These are phyloP conservation scores for Hygrophila difformis DNA, from an alignment of 257 asterid species.

Conservation along the genomic window DNA sequence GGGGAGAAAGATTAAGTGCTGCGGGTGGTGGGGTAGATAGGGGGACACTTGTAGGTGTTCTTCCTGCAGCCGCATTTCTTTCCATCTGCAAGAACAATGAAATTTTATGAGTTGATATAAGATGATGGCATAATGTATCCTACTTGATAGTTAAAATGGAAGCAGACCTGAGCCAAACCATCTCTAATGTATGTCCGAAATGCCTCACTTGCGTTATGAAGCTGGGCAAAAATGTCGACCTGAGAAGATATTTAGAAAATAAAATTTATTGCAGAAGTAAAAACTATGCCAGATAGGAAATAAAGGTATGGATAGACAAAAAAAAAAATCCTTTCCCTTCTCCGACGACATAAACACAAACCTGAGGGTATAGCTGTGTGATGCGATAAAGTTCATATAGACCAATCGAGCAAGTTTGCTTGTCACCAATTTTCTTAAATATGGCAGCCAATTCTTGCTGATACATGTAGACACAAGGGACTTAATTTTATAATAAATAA, in stretches of 20 bases:
- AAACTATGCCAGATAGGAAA: no score
- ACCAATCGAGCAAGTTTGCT: constrained; percentile 97
- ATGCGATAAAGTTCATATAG: constrained; percentile 91
- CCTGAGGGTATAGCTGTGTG: constrained; percentile 96
- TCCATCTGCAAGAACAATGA: constrained; percentile 73
- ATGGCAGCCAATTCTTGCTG: constrained; percentile 99
- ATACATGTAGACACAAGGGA: constrained; percentile 16
- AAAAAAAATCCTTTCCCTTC: no score
- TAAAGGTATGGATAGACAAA: no score
- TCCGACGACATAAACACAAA: no score
- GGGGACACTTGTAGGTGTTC: constrained; percentile 97
- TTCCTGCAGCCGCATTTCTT: constrained; percentile 94
- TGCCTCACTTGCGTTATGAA: constrained; percentile 98
- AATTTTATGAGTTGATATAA: constrained; percentile 1
- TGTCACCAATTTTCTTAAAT: constrained; percentile 97
- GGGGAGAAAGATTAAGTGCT: constrained; percentile 67
- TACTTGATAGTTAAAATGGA: constrained; percentile 4
- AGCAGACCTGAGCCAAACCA: constrained; percentile 86
- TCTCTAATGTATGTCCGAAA: constrained; percentile 93
- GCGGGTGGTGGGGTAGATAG: constrained; percentile 91
- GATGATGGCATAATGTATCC: neutral
- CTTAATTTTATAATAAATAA: neutral
- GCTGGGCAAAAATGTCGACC: constrained; percentile 96
- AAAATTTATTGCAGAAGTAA: neutral
- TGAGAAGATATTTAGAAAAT: constrained; percentile 24